A percentile compares a stretch with the other conserved stretches of the same genome.
Conservation (phyloP, 192 early-diverging fungal genomes). For the Backusella parvicylindrica region DNA sequence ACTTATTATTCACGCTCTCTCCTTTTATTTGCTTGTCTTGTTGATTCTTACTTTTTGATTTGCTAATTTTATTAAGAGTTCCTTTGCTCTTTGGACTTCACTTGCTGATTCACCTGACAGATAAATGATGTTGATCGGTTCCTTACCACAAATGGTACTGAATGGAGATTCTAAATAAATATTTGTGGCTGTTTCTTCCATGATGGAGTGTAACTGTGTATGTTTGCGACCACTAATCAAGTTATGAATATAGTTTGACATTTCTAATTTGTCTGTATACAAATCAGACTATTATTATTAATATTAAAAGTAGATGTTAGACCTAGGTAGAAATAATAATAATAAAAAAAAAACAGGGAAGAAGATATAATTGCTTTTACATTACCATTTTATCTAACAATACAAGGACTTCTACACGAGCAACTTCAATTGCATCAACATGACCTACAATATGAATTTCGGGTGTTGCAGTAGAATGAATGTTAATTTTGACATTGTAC, state of each 20-base stretch:
- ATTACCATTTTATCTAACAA: constrained; percentile 32
- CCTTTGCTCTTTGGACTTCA: constrained; percentile 13
- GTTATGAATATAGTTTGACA: constrained; percentile 25
- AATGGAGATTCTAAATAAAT: constrained; percentile 73
- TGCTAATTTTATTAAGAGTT: constrained; percentile 19
- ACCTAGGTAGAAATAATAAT: not conserved
- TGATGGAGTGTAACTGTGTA: constrained; percentile 20
- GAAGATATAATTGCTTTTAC: not conserved
- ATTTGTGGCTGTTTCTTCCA: constrained; percentile 46
- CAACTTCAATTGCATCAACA: constrained; percentile 15
- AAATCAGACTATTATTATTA: constrained; percentile 18
- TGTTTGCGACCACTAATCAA: constrained; percentile 22
- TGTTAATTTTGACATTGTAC: not conserved
- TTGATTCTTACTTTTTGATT: constrained; percentile 31
- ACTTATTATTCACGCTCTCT: constrained; percentile 38
- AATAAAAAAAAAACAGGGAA: not conserved
- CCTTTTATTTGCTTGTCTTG: constrained; percentile 25
- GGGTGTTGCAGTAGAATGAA: not conserved
- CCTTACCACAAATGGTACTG: constrained; percentile 16
- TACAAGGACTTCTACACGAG: constrained; percentile 21
- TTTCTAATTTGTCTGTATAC: constrained; percentile 17
- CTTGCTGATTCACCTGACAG: constrained; percentile 19
- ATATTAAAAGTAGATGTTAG: constrained; percentile 16
- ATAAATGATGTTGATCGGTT: constrained; percentile 20
- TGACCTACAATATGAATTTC: constrained; percentile 16